Conservation (phyloP, 768 basidiomycete species). For the Suillus variegatus region DNA sequence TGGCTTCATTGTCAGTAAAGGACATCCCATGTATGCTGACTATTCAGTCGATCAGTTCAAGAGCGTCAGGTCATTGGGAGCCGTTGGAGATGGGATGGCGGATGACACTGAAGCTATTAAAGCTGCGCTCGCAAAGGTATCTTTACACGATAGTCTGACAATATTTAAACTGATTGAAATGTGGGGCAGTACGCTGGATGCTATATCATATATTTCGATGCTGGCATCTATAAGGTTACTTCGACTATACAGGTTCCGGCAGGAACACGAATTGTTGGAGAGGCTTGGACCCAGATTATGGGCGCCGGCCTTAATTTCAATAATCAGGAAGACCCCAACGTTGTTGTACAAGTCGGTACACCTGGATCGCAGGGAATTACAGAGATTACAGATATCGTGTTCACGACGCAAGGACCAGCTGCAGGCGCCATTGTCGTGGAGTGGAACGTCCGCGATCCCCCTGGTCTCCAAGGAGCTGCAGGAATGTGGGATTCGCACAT, state of each 20-base stretch:
- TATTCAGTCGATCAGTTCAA: slow-evolving; percentile 63
- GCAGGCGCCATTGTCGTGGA: slow-evolving; percentile 44
- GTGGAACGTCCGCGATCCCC: slow-evolving; percentile 60
- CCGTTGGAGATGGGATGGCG: slow-evolving; percentile 67
- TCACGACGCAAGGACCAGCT: slow-evolving; percentile 42
- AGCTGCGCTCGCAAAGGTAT: slow-evolving; percentile 54
- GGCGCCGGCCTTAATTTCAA: slow-evolving; percentile 42
- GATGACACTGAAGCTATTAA: slow-evolving; percentile 74
- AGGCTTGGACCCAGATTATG: slow-evolving; percentile 47
- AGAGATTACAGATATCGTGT: slow-evolving; percentile 48
- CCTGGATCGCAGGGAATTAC: slow-evolving; percentile 38
- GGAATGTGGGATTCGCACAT: slow-evolving; percentile 51
- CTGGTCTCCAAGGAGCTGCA: slow-evolving; percentile 48
- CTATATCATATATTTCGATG: slow-evolving; percentile 53
- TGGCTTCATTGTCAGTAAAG: slow-evolving; percentile 61
- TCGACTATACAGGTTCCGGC: slow-evolving; percentile 46
- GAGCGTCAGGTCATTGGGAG: slow-evolving; percentile 66
- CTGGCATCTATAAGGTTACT: slow-evolving; percentile 45
- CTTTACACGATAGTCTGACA: neutral
- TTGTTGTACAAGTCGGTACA: slow-evolving; percentile 41
- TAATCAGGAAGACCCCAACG: slow-evolving; percentile 35
- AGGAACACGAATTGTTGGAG: slow-evolving; percentile 45
- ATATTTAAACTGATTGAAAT: neutral
- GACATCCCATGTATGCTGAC: slow-evolving; percentile 62
- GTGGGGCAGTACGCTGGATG: slow-evolving; percentile 40